A percentile compares a stretch with the other conserved stretches of the same genome.
Evolutionary conservation across 352 stramenopile species (phyloP).

Genomic region (Globisporangium parvum): DNA sequence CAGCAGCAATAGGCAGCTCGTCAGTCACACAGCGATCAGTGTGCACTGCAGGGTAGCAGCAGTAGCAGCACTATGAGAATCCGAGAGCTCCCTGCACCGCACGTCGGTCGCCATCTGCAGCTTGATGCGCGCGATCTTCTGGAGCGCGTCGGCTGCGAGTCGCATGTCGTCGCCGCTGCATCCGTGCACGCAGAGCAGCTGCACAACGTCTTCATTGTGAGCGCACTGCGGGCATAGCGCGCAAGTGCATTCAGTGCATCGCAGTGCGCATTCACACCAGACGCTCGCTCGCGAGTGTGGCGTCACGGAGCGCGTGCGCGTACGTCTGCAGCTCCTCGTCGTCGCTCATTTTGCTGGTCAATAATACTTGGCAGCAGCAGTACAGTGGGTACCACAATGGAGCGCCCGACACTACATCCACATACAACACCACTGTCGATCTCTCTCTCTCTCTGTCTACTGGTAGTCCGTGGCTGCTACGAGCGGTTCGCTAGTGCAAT

Average conservation of each 20-base stretch:
- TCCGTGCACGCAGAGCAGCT: slow-evolving; percentile 50
- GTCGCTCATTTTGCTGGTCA: neutral
- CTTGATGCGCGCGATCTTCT: slow-evolving; percentile 43
- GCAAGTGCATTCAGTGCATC: neutral
- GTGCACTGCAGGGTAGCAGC: neutral
- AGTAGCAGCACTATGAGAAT: neutral
- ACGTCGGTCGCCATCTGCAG: slow-evolving; percentile 42
- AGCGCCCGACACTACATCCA: neutral
- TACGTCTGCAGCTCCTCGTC: slow-evolving; percentile 3
- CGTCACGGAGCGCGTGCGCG: slow-evolving; percentile 14
- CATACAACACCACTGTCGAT: neutral
- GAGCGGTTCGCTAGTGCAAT: slow-evolving; percentile 67
- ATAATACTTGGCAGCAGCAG: no score
- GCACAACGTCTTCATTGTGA: neutral
- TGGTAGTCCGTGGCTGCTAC: neutral
- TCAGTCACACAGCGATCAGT: neutral
- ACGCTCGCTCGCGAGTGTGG: slow-evolving; percentile 30
- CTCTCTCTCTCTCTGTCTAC: neutral
- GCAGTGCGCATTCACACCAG: slow-evolving; percentile 18
- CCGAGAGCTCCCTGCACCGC: neutral
- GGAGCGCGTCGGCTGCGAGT: slow-evolving; percentile 27
- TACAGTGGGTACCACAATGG: neutral
- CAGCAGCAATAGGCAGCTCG: neutral
- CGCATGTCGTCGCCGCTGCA: slow-evolving; percentile 17
- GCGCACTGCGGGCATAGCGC: neutral